phyloP scores from a whole-genome alignment of 176 grass and related monocot genomes.

The Tuctoria greenei region DNA sequence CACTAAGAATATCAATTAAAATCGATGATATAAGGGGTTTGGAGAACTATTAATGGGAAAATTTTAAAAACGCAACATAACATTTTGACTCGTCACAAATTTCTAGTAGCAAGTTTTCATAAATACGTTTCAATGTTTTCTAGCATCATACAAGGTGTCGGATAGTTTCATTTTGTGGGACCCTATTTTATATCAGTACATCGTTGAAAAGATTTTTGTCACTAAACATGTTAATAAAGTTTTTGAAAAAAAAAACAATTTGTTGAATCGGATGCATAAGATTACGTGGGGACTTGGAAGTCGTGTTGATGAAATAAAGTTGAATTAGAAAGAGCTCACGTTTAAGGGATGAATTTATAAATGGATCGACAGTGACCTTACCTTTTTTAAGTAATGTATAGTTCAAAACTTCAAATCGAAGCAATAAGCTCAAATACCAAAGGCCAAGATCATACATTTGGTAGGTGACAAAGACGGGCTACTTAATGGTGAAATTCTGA shows the following conservation, averaged over 20 bases:
- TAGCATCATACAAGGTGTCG: neutral
- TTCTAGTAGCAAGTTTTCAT: neutral
- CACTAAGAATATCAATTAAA: no score
- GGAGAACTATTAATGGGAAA: no score
- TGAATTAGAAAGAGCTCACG: neutral
- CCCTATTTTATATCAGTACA: neutral
- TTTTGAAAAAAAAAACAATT: neutral
- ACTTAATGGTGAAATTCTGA: neutral
- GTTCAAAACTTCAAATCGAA: neutral
- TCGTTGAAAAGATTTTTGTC: neutral
- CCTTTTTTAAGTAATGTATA: neutral
- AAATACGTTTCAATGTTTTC: neutral
- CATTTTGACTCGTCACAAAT: neutral
- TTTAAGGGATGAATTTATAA: neutral
- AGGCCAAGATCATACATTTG: neutral
- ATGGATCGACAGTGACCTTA: neutral
- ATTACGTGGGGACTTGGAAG: neutral
- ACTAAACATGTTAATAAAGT: neutral
- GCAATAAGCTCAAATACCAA: neutral
- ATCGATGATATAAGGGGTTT: no score
- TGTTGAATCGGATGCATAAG: neutral
- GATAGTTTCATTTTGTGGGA: no score
- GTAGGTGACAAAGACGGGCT: constrained; percentile 5
- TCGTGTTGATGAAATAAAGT: no score
- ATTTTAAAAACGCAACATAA: no score